These are phyloP conservation scores for Phlyctochytrium bullatum DNA, from an alignment of 192 early-diverging fungal genomes.

Conservation along the genomic window DNA sequence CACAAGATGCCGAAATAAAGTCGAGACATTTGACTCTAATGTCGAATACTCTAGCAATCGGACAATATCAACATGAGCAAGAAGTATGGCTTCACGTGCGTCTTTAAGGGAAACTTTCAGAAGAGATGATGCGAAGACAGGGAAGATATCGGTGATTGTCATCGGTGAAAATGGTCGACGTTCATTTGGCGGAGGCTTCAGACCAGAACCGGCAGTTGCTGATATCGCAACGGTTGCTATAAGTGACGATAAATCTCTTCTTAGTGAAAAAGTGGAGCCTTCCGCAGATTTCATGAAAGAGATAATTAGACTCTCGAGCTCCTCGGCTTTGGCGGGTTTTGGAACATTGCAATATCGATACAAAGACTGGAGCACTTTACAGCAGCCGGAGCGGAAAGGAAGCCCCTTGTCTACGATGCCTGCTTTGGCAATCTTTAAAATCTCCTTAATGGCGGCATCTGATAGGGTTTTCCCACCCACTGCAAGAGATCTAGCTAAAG, in stretches of 20 bases:
- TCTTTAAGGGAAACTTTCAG: constrained; percentile 62
- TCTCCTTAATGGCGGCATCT: constrained; percentile 66
- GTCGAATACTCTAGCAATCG: constrained; percentile 65
- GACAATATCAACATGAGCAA: constrained; percentile 74
- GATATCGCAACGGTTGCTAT: constrained; percentile 52
- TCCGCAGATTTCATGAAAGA: constrained; percentile 53
- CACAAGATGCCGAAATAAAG: constrained; percentile 65
- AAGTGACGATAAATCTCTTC: constrained; percentile 49
- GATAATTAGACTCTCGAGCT: constrained; percentile 52
- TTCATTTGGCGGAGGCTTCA: constrained; percentile 25
- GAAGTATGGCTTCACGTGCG: constrained; percentile 71
- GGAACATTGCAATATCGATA: constrained; percentile 43
- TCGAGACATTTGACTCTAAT: constrained; percentile 71
- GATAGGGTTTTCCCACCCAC: constrained; percentile 67
- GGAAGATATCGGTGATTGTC: constrained; percentile 68
- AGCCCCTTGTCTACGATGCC: constrained; percentile 67
- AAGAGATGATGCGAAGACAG: constrained; percentile 62
- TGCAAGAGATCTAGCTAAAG: constrained; percentile 57
- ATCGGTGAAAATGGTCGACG: constrained; percentile 30
- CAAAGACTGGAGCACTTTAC: constrained; percentile 50
- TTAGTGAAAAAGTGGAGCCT: constrained; percentile 41
- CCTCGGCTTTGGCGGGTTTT: constrained; percentile 46
- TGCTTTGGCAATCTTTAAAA: constrained; percentile 54
- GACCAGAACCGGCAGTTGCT: not conserved
- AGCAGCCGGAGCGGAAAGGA: constrained; percentile 53